Evolutionary conservation across 768 basidiomycete genomes (phyloP).

Genomic region (Pleurotus platypus): DNA sequence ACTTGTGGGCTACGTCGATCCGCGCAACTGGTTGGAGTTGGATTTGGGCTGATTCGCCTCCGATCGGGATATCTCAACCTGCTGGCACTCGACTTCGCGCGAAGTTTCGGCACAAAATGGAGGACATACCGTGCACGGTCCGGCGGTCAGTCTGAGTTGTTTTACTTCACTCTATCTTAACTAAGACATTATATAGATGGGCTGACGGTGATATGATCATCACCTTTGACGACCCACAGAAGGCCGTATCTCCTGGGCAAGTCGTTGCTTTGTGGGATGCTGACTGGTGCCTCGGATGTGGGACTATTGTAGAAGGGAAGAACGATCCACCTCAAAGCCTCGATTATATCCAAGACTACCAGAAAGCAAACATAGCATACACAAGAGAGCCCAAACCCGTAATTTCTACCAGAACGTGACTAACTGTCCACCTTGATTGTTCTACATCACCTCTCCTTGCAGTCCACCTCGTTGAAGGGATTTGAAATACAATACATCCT

Average conservation of each 20-base stretch:
- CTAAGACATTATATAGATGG: constrained; percentile 17
- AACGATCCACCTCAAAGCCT: background rate
- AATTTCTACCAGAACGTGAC: background rate
- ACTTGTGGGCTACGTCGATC: constrained; percentile 41
- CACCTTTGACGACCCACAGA: constrained; percentile 54
- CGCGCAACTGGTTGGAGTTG: constrained; percentile 57
- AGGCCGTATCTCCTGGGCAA: constrained; percentile 78
- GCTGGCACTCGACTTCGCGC: constrained; percentile 47
- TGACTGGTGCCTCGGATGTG: constrained; percentile 83
- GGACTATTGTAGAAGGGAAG: constrained; percentile 44
- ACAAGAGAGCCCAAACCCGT: background rate
- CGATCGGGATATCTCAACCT: constrained; percentile 34
- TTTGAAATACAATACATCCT: background rate
- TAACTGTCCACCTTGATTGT: background rate
- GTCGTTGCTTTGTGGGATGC: constrained; percentile 70
- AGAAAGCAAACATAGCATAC: background rate
- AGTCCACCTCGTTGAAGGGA: background rate
- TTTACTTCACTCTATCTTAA: background rate
- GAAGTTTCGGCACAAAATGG: constrained; percentile 73
- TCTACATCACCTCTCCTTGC: background rate
- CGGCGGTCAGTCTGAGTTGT: constrained; percentile 34
- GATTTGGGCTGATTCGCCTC: constrained; percentile 70
- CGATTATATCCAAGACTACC: background rate
- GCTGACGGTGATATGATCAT: constrained; percentile 33
- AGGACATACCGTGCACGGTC: constrained; percentile 48